Evolutionary conservation across 306 rosid species (phyloP), one percentile per base, ranked within the genome.

Genomic region (Cicer judaicum): DNA sequence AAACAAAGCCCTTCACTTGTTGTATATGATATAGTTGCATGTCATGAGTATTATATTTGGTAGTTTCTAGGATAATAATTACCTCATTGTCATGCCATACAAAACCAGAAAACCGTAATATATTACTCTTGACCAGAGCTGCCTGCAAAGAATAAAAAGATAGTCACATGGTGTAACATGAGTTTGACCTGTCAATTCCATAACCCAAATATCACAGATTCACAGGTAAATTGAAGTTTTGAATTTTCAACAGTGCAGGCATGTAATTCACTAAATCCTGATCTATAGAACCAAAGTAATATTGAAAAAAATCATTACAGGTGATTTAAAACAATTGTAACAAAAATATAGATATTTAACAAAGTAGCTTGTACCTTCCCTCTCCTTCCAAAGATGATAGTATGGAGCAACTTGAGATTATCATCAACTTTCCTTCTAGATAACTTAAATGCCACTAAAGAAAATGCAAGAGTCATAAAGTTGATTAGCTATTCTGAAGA

Each of bases 41-140:
- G 62, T 46, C 54, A 49, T 1, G 47, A 64, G 70, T 24, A 64
- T 50, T 18, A 64, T 12, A 64, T 38, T 46, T 39, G 14, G 24
- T 71, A 10, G 14, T 42, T 66, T 10, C 34, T 57, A 12, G 53
- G 13, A 53, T 48, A 50, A 78, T 36, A 80, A 68, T 88, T 85
- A 90, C 98, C 96, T 95, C 92, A 80, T 89, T 88, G 70, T 82
- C 93, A 78, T 57, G 93, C 99, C 99, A 95, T 56, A 88, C 98
- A 75, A 95, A 95, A 80, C 99, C 99, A 76, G 99, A 95, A 88
- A 95, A 95, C 83, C 93, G 81, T 39, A 84, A 90, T 79, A 95
- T 92, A 85, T 95, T 92, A 79, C 87, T 88, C 90, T 95, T 95
- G 81, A 95, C 57, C 57, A 13, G 87, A 82, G 80, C 34, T 73